phyloP scores from a whole-genome alignment of 2,329 filamentous ascomycete species.

The Trichothecium roseum region DNA sequence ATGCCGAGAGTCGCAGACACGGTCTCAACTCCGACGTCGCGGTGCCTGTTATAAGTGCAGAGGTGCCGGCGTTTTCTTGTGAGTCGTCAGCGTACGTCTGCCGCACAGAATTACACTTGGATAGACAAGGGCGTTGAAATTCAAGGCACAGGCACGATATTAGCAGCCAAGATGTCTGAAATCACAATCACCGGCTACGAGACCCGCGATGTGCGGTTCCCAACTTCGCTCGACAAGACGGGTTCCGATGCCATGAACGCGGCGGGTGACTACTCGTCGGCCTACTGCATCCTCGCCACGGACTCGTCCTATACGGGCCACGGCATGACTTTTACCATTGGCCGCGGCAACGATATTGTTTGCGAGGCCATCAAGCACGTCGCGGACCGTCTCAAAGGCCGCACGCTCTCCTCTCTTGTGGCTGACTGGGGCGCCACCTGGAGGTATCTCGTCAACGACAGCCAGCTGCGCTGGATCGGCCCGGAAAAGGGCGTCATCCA shows the following conservation, averaged over 20 bases:
- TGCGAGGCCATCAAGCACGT: conserved; percentile 75
- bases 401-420: conserved; percentile 67
- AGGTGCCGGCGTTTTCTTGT: no score
- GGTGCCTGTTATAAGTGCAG: no score
- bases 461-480: conserved; percentile 85
- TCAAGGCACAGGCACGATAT: no score
- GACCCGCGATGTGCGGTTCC: conserved; percentile 67
- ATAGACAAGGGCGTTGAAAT: no score
- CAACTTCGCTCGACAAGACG: conserved; percentile 93
- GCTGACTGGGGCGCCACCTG: conserved; percentile 79
- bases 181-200: conserved; percentile 64
- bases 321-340: conserved; percentile 81
- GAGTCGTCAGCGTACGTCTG: no score
- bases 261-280: conserved; percentile 82
- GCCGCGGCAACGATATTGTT: conserved; percentile 86
- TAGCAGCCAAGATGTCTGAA: conserved; percentile 22
- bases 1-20: no score
- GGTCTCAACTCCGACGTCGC: no score
- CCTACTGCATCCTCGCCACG: conserved; percentile 87
- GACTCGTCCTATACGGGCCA: conserved; percentile 63
- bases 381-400: conserved; percentile 63
- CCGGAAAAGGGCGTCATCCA: conserved; percentile 93
- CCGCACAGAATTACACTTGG: no score
- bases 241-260: conserved; percentile 96
- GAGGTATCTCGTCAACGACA: conserved; percentile 85